Conservation (phyloP, 345 rosid genomes). For the Eucalyptus caleyi region DNA sequence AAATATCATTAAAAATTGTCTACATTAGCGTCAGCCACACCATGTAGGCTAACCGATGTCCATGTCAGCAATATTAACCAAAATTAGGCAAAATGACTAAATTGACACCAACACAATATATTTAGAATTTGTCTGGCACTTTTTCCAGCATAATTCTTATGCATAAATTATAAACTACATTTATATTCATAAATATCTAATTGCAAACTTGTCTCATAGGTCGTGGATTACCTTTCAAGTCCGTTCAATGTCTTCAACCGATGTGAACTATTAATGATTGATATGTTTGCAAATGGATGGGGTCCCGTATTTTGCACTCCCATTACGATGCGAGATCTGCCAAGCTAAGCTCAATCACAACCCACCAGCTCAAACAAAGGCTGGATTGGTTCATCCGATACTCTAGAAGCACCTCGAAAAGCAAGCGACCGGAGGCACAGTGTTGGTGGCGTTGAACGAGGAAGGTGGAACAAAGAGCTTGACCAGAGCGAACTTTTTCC, state of each 20-base stretch:
- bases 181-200: neutral
- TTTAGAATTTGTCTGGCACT: no score
- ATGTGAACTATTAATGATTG: neutral
- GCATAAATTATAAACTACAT: neutral
- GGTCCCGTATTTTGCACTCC: no score
- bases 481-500: neutral
- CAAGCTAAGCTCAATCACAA: no score
- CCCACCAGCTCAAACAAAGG: no score
- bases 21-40: no score
- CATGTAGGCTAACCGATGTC: no score
- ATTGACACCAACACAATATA: no score
- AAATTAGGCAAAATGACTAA: no score
- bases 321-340: accelerated
- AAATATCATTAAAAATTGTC: no score
- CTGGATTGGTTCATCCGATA: neutral
- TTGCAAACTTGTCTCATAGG: neutral
- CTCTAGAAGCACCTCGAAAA: neutral
- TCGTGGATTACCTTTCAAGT: neutral
- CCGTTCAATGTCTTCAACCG: neutral
- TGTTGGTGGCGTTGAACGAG: neutral
- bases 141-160: no score
- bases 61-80: no score
- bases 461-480: neutral
- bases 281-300: neutral
- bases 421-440: neutral